Conservation (phyloP, 176 grass and related monocot species). For the Bothriochloa decipiens region DNA sequence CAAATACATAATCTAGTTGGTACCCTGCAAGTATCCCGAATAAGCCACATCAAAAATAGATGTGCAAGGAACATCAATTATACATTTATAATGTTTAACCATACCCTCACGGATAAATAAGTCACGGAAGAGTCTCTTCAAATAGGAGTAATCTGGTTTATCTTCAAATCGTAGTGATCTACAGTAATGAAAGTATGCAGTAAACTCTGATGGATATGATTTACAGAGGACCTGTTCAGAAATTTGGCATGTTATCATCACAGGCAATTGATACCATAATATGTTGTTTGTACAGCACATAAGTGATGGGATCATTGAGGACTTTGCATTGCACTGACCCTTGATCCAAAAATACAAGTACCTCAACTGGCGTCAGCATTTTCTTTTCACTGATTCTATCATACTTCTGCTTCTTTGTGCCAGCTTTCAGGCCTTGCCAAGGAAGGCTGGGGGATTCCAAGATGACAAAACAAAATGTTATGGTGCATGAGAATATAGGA, state of each 20-base stretch:
- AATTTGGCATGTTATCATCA: not conserved
- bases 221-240: constrained; percentile 68
- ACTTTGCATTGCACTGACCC: not conserved
- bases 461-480: constrained; percentile 36
- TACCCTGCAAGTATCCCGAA: constrained; percentile 62
- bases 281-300: not conserved
- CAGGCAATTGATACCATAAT: not conserved
- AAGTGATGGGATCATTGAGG: not conserved
- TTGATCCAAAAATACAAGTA: constrained; percentile 37
- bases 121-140: constrained; percentile 83
- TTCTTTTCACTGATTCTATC: constrained; percentile 90
- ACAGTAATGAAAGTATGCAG: constrained; percentile 84
- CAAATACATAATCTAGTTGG: constrained; percentile 85
- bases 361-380: constrained; percentile 84
- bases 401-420: constrained; percentile 89
- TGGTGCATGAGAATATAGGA: constrained; percentile 1
- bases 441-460: constrained; percentile 60
- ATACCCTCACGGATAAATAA: constrained; percentile 84
- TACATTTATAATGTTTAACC: constrained; percentile 7
- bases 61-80: not conserved
- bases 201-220: constrained; percentile 68
- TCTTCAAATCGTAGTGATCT: constrained; percentile 91
- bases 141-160: constrained; percentile 86
- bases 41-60: constrained; percentile 4
- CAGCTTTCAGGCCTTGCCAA: constrained; percentile 89